phyloP scores from a whole-genome alignment of 441 rosid genomes.

The Eruca vesicaria region DNA sequence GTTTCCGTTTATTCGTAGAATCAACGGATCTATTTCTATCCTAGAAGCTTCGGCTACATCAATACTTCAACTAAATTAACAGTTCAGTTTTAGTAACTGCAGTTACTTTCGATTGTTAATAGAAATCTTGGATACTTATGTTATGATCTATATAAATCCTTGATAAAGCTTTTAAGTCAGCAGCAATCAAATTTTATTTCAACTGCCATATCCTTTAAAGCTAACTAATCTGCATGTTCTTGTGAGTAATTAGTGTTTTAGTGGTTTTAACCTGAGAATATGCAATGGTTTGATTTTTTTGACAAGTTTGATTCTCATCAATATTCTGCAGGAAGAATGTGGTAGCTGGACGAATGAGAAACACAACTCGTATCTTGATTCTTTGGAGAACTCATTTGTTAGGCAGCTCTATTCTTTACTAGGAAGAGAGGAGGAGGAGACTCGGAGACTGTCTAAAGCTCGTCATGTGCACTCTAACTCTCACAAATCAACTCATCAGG shows the following conservation, averaged over 20 bases:
- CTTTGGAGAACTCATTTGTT: conserved; percentile 70
- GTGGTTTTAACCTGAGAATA: background rate
- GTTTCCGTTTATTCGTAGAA: too few species aligned
- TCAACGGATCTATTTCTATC: too few species aligned
- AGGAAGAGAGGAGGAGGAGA: conserved; percentile 36
- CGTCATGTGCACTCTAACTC: conserved; percentile 20
- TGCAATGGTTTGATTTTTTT: background rate
- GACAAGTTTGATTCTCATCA: conserved; percentile 2
- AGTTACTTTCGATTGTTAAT: too few species aligned
- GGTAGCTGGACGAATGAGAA: conserved; percentile 78
- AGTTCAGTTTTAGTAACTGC: too few species aligned
- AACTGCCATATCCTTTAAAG: too few species aligned
- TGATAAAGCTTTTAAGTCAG: too few species aligned
- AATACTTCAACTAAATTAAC: too few species aligned
- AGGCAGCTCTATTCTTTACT: conserved; percentile 52
- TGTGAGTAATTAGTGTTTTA: background rate
- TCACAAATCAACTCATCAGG: conserved; percentile 46
- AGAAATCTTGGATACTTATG: too few species aligned
- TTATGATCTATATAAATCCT: too few species aligned
- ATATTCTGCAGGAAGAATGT: conserved; percentile 38
- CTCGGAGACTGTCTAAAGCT: conserved; percentile 26
- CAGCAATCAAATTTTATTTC: too few species aligned
- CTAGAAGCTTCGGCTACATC: too few species aligned
- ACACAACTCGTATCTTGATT: conserved; percentile 56
- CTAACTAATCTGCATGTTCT: background rate